Conservation (phyloP, 768 basidiomycete genomes). For the Rhodotorula toruloides region DNA sequence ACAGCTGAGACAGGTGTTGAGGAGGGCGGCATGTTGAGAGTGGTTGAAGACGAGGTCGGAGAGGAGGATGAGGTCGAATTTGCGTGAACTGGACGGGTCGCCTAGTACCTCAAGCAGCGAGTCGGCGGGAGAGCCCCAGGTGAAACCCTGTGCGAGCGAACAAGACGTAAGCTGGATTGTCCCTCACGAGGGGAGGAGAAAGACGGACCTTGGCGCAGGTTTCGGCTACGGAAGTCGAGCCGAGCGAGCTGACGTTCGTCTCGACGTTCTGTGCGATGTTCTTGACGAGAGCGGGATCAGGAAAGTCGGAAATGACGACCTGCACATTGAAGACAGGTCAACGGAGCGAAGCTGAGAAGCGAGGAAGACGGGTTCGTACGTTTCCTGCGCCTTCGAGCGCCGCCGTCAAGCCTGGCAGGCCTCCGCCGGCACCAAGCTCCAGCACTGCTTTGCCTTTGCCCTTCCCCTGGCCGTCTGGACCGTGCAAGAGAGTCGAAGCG, state of each 20-base stretch:
- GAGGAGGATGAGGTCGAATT: constrained; percentile 76
- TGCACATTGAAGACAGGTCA: constrained; percentile 41
- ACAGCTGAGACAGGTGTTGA: constrained; percentile 58
- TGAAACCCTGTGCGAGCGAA: constrained; percentile 59
- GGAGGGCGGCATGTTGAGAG: constrained; percentile 71
- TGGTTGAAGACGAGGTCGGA: constrained; percentile 67
- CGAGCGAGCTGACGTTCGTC: constrained; percentile 52
- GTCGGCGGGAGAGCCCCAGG: constrained; percentile 65
- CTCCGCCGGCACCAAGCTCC: constrained; percentile 92
- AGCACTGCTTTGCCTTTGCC: constrained; percentile 55
- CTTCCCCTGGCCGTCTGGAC: constrained; percentile 9
- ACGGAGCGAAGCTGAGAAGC: not conserved
- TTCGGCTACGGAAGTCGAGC: not conserved
- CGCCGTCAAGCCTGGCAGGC: constrained; percentile 72
- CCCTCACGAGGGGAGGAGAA: not conserved
- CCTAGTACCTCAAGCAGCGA: constrained; percentile 50
- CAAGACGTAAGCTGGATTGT: not conserved
- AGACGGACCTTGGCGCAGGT: constrained; percentile 30
- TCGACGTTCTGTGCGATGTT: constrained; percentile 69
- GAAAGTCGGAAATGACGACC: constrained; percentile 89
- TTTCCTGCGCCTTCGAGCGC: constrained; percentile 64
- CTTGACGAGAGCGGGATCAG: constrained; percentile 65
- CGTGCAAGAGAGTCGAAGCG: constrained; percentile 33
- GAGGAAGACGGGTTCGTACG: constrained; percentile 50
- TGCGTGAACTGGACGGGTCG: constrained; percentile 7